Conservation (phyloP, 495 filamentous ascomycete species). For the Tuber borchii region DNA sequence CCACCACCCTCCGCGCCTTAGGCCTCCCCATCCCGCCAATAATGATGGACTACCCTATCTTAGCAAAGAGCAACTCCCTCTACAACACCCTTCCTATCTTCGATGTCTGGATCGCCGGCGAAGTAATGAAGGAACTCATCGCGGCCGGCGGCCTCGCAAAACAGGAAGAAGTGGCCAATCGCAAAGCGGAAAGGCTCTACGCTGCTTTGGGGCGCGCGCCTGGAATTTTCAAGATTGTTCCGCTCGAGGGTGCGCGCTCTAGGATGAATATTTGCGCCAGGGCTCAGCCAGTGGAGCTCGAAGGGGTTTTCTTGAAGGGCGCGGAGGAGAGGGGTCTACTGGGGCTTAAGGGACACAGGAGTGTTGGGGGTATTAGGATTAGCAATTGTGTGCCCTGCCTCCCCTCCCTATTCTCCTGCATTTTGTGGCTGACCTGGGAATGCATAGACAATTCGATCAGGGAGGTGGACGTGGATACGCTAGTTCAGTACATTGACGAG, state of each 20-base stretch:
- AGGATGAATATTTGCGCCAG: constrained; percentile 93
- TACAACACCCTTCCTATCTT: constrained; percentile 96
- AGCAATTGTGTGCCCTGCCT: constrained; percentile 48
- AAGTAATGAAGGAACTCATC: constrained; percentile 68
- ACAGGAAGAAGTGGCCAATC: constrained; percentile 60
- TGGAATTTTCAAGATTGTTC: constrained; percentile 60
- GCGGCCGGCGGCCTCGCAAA: constrained; percentile 58
- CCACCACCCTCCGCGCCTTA: constrained; percentile 65
- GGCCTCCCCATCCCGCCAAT: constrained; percentile 68
- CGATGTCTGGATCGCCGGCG: constrained; percentile 77
- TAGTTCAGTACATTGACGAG: constrained; percentile 53
- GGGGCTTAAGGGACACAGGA: constrained; percentile 76
- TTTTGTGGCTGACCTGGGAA: constrained; percentile 9
- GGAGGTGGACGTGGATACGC: constrained; percentile 53
- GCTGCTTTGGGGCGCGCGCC: constrained; percentile 59
- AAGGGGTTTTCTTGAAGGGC: constrained; percentile 71
- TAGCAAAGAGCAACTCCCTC: constrained; percentile 79
- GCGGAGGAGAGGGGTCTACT: constrained; percentile 57
- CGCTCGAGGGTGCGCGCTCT: constrained; percentile 63
- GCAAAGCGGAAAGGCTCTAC: constrained; percentile 66
- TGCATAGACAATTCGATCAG: constrained; percentile 55
- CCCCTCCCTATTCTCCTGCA: constrained; percentile 6
- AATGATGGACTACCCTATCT: constrained; percentile 70
- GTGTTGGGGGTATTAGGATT: constrained; percentile 64
- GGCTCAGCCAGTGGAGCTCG: constrained; percentile 55